Evolutionary conservation across 306 rosid genomes (phyloP).

Genomic region (Hylodesmum podocarpum): DNA sequence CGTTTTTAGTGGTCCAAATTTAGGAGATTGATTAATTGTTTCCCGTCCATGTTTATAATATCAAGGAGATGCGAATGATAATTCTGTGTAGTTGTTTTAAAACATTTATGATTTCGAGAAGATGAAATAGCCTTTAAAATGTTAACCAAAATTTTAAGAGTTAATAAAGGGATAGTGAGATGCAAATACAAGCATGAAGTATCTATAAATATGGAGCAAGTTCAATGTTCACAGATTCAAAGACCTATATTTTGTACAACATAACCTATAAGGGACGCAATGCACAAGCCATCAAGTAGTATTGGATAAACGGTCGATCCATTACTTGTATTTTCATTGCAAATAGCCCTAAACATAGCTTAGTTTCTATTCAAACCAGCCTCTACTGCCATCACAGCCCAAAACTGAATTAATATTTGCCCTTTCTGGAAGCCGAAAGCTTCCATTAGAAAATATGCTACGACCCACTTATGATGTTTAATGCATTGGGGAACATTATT

Average conservation of each 20-base stretch:
- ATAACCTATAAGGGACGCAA: neutral
- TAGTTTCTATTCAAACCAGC: conserved; percentile 7
- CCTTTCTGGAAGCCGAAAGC: conserved; percentile 10
- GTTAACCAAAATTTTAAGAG: neutral
- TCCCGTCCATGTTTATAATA: too few relatives aligned
- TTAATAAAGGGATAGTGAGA: conserved; percentile 1
- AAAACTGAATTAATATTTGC: conserved; percentile 5
- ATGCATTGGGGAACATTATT: neutral
- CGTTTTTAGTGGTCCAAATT: too few relatives aligned
- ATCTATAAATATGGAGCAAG: conserved; percentile 5
- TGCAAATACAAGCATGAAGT: conserved; percentile 15
- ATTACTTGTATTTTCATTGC: neutral
- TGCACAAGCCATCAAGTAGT: neutral
- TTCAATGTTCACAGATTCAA: neutral
- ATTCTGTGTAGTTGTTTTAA: too few relatives aligned
- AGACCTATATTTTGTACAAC: conserved; percentile 14
- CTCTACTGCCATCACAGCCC: neutral
- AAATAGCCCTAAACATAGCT: neutral
- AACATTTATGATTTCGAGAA: neutral
- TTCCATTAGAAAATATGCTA: conserved; percentile 1
- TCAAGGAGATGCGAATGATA: too few relatives aligned
- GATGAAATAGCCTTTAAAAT: neutral
- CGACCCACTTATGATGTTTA: conserved; percentile 1
- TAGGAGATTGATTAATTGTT: too few relatives aligned
- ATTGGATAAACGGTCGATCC: neutral